Base-by-base conservation (phyloP, 148 eudicot genomes). In the Amaranthus cruentus region DNA sequence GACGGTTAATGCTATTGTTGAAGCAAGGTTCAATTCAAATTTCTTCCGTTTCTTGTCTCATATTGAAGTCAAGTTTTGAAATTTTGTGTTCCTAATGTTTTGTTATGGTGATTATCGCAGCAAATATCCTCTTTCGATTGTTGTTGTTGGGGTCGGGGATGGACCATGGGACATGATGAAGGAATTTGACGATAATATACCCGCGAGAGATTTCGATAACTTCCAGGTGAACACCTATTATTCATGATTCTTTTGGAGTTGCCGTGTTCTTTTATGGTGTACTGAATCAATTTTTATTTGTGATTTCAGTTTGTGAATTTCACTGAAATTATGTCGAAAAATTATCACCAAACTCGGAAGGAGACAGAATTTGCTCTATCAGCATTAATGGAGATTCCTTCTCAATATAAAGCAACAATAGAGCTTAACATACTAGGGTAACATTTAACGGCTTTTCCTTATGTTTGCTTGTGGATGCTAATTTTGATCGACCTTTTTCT, bases 151-250 rank as follows among this genome's bases (percentile, higher is more conserved):
- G 73, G 99, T 95, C 53, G 99, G 97, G 73, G 99, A 95, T 85
- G 99, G 99, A 21, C 97, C 99, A 6, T 95, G 97, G 99, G 99
- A 95, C 79, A 92, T 82, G 92, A 95, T 95, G 99, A 87, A 79
- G 81, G 97, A 95, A 74, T 95, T 95, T 73, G 99, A 92, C 69
- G 99, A 92, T 81, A 95, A 95, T 69, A 91, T 95, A 63, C 97
- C 97, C 72, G 87, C 97, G 42, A 85, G 99, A 21, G 92, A 84
- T 74, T 95, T 95, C 47, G 99, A 95, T 78, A 95, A 95, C 83
- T 95, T 95, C 78, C 99, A 95, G 95, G 99, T 86, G 74, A 70
- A 82, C 50, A 28, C 53, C 46, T 38, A 54, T 42, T 4, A 69
- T 9, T 14, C 28, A 9, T 43, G 8, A 47, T 53, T 2, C 49